Evolutionary conservation across 176 grass and related monocot genomes (phyloP).

Genomic region (bread wheat (Triticum aestivum)): DNA sequence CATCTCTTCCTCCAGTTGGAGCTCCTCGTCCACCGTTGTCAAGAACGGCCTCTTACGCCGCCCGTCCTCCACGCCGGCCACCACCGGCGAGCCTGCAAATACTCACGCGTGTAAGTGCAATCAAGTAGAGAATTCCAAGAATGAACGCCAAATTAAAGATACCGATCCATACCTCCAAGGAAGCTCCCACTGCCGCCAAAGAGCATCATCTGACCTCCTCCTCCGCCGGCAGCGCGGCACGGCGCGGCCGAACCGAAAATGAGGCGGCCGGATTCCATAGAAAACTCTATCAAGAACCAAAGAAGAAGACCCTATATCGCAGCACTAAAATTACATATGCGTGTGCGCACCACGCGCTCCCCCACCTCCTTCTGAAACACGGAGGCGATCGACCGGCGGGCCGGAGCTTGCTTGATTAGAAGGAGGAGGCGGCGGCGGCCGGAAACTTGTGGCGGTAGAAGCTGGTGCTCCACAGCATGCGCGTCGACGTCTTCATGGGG

Average conservation of each 20-base stretch:
- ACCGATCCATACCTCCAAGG: slow-evolving; percentile 27
- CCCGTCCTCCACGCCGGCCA: slow-evolving; percentile 34
- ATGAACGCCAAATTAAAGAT: not conserved
- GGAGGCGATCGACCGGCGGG: slow-evolving; percentile 8
- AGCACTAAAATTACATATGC: not conserved
- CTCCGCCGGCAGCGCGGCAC: not conserved
- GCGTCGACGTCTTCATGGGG: slow-evolving; percentile 83
- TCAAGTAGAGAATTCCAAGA: slow-evolving; percentile 13
- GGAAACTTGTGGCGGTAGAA: slow-evolving; percentile 89
- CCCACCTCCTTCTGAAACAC: slow-evolving; percentile 28
- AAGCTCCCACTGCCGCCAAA: slow-evolving; percentile 49
- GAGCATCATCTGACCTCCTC: slow-evolving; percentile 55
- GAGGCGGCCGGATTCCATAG: slow-evolving; percentile 54
- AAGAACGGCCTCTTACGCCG: slow-evolving; percentile 58
- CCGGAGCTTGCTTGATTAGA: slow-evolving; percentile 27
- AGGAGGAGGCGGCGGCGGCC: slow-evolving; percentile 30
- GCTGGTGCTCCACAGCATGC: slow-evolving; percentile 85
- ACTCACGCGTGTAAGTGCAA: not conserved
- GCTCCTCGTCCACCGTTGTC: slow-evolving; percentile 44
- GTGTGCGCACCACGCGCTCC: not conserved
- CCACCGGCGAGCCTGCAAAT: slow-evolving; percentile 34
- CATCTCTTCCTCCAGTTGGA: slow-evolving; percentile 57
- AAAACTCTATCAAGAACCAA: not conserved
- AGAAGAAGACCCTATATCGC: slow-evolving; percentile 20
- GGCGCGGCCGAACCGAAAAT: slow-evolving; percentile 46